A percentile compares a stretch with the other conserved stretches of the same genome.
Evolutionary conservation across 1,284 basidiomycete species (phyloP).

Genomic region (Apiotrichum gamsii): DNA sequence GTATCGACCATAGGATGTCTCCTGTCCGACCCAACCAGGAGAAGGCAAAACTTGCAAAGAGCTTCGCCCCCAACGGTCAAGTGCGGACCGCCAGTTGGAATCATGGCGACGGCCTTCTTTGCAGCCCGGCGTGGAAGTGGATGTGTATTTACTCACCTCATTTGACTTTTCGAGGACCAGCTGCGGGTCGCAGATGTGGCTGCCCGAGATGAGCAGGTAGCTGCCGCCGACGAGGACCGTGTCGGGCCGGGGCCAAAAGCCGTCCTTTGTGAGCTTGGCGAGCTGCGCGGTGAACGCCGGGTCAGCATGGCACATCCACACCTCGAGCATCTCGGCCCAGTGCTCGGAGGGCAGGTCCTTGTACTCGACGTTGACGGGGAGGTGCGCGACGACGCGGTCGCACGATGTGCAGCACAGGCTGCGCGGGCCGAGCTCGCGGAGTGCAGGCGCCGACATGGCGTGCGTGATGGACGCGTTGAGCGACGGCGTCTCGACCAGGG

Average conservation of each 20-base stretch:
- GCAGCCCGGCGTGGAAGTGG: constrained; percentile 50
- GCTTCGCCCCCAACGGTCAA: constrained; percentile 21
- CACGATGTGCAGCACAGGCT: constrained; percentile 41
- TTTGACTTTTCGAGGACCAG: constrained; percentile 51
- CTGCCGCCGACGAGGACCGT: constrained; percentile 77
- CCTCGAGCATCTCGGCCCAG: constrained; percentile 93
- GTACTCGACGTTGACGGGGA: constrained; percentile 57
- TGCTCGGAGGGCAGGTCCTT: constrained; percentile 87
- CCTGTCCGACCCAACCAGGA: constrained; percentile 1
- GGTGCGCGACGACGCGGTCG: constrained; percentile 65
- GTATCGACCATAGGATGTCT: constrained; percentile 69
- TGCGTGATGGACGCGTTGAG: constrained; percentile 31
- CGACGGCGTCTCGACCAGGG: constrained; percentile 39
- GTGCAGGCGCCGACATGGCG: constrained; percentile 32
- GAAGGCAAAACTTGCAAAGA: constrained; percentile 37
- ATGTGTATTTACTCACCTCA: constrained; percentile 55
- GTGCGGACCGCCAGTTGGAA: constrained; percentile 58
- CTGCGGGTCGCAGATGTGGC: constrained; percentile 55
- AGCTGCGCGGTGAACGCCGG: constrained; percentile 70
- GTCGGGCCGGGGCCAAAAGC: constrained; percentile 68
- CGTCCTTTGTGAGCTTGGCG: constrained; percentile 58
- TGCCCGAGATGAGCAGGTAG: constrained; percentile 69
- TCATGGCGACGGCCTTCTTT: constrained; percentile 78
- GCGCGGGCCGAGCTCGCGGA: constrained; percentile 32
- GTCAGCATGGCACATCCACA: constrained; percentile 96